Conservation (phyloP, 176 grass and related monocot genomes). For the Raddia distichophylla region DNA sequence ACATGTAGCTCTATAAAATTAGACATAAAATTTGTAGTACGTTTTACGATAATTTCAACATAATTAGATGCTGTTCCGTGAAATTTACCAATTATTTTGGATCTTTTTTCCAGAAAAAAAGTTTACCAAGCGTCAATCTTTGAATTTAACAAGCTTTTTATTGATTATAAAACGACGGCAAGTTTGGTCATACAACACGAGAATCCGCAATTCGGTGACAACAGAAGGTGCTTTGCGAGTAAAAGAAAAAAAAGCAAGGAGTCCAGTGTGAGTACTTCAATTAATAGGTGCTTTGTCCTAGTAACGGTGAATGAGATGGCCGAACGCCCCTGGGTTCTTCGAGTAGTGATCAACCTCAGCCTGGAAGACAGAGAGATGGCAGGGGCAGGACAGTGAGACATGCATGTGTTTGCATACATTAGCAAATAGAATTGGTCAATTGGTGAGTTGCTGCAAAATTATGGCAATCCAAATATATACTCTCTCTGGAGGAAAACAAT, state of each 20-base stretch:
- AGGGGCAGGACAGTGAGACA: neutral
- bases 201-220: neutral
- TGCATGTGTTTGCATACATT: neutral
- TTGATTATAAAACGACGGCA: slow-evolving; percentile 1
- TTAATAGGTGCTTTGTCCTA: slow-evolving; percentile 29
- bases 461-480: neutral
- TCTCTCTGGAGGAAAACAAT: neutral
- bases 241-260: neutral
- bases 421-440: neutral
- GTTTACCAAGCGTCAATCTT: neutral
- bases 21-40: too few species aligned
- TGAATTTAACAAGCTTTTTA: slow-evolving; percentile 6
- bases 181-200: slow-evolving; percentile 2
- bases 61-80: too few species aligned
- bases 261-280: neutral
- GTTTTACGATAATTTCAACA: neutral
- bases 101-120: neutral
- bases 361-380: slow-evolving; percentile 33
- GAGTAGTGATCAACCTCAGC: slow-evolving; percentile 73
- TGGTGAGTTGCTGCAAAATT: neutral
- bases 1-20: too few species aligned
- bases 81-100: neutral
- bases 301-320: slow-evolving; percentile 83
- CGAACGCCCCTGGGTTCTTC: slow-evolving; percentile 60
- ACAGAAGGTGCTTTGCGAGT: too few species aligned